A percentile compares a stretch with the other conserved stretches of the same genome.
These are phyloP conservation scores for Verbena officinalis DNA, from an alignment of 257 asterid genomes.

Conservation along the genomic window DNA sequence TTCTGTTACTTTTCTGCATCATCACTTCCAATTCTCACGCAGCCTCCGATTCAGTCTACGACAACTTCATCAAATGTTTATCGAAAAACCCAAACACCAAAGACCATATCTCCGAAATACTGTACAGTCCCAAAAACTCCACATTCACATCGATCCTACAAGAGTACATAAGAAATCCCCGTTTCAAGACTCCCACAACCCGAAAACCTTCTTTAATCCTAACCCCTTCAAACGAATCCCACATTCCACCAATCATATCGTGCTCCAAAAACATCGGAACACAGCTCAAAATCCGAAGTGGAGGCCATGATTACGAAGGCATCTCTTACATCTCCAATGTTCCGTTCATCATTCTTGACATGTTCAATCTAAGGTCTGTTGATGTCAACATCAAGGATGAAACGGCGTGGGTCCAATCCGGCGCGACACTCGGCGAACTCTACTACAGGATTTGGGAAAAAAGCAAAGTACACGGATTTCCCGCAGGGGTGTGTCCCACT, in stretches of 20 bases:
- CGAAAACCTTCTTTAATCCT: constrained; percentile 24
- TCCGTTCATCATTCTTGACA: constrained; percentile 48
- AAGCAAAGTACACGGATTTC: constrained; percentile 44
- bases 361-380: constrained; percentile 49
- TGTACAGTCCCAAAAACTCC: constrained; percentile 42
- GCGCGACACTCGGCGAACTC: constrained; percentile 58
- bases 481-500: constrained; percentile 61
- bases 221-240: constrained; percentile 43
- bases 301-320: constrained; percentile 70
- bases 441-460: constrained; percentile 49
- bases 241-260: constrained; percentile 45
- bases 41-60: constrained; percentile 18
- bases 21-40: neutral
- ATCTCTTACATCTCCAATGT: constrained; percentile 46
- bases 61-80: constrained; percentile 36
- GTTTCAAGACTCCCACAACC: constrained; percentile 55
- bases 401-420: constrained; percentile 60
- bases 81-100: constrained; percentile 25
- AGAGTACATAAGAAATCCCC: constrained; percentile 49
- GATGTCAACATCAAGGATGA: constrained; percentile 34
- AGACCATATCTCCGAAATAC: constrained; percentile 29
- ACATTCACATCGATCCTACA: constrained; percentile 38
- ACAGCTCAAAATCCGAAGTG: constrained; percentile 61
- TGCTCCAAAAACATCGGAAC: constrained; percentile 40
- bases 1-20: constrained; percentile 1